Evolutionary conservation across 2,329 filamentous ascomycete species (phyloP).

Genomic region (Colletotrichum tropicicola): DNA sequence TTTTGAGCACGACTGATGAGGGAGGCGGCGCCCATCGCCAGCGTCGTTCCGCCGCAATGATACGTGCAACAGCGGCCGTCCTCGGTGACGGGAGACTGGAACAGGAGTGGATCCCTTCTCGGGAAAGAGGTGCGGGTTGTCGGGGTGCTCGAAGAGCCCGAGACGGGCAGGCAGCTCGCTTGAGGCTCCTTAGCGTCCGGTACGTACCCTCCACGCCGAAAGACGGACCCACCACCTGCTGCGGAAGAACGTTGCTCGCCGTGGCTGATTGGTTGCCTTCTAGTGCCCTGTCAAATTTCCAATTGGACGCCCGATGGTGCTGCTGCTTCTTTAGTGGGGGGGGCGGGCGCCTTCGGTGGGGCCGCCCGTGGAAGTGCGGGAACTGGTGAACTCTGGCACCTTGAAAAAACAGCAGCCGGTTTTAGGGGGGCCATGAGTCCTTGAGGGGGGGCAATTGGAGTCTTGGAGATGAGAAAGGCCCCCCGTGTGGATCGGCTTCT

Average conservation of each 20-base stretch:
- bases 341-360: neutral
- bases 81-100: constrained; percentile 8
- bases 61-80: neutral
- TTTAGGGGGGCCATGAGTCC: too few relatives aligned
- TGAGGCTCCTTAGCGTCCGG: constrained; percentile 8
- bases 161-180: constrained; percentile 24
- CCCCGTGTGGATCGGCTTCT: neutral
- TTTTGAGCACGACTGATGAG: neutral
- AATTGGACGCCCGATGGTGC: neutral
- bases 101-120: neutral
- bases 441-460: too few relatives aligned
- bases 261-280: neutral
- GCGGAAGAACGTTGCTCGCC: neutral
- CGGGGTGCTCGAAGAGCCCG: constrained; percentile 28
- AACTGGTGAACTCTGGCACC: neutral
- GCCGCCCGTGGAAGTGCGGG: neutral
- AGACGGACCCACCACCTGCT: neutral
- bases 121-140: constrained; percentile 24
- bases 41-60: neutral
- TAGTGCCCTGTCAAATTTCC: constrained; percentile 7
- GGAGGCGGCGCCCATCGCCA: neutral
- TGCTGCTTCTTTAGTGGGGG: constrained; percentile 21
- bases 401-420: constrained; percentile 7
- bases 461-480: too few relatives aligned
- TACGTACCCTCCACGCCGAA: neutral